phyloP scores from a whole-genome alignment of 768 basidiomycete species.

The Polyporus arcularius region DNA sequence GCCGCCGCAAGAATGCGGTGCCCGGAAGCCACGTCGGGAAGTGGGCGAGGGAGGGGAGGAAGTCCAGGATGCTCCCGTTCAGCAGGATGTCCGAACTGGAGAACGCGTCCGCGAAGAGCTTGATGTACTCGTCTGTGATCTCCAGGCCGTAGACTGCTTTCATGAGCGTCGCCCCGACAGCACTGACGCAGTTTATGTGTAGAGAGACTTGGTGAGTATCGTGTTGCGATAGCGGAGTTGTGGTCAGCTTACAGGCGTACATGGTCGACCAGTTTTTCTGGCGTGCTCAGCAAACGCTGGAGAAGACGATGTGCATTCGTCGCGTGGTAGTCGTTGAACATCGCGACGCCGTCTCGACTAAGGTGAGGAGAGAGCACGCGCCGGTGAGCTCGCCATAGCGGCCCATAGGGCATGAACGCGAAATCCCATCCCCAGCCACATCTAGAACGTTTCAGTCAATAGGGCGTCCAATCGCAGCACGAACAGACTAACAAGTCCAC shows the following conservation, averaged over 20 bases:
- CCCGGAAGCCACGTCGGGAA: conserved; percentile 69
- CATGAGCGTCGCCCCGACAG: neutral
- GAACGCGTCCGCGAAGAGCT: conserved; percentile 9
- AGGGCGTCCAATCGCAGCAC: too few species aligned
- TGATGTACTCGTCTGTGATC: neutral
- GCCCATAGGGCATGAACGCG: conserved; percentile 3
- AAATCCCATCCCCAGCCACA: conserved; percentile 2
- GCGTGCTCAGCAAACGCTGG: neutral
- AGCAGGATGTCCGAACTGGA: neutral
- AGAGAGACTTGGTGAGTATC: too few species aligned
- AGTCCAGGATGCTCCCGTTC: conserved; percentile 29
- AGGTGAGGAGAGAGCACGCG: conserved; percentile 4
- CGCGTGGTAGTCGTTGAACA: neutral
- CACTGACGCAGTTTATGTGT: neutral
- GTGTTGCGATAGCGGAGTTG: too few species aligned
- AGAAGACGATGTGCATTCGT: neutral
- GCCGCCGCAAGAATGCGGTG: conserved; percentile 59
- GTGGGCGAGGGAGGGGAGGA: conserved; percentile 40
- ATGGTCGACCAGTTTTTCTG: neutral
- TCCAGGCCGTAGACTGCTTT: neutral
- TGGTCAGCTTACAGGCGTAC: conserved; percentile 4
- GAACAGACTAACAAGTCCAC: neutral
- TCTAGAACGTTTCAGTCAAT: neutral
- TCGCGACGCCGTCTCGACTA: neutral
- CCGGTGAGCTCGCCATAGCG: conserved; percentile 1